Percentiles rank a stretch among this genome's conserved stretches.
phyloP scores from a whole-genome alignment of 306 rosid species.

The Trifolium pratense region DNA sequence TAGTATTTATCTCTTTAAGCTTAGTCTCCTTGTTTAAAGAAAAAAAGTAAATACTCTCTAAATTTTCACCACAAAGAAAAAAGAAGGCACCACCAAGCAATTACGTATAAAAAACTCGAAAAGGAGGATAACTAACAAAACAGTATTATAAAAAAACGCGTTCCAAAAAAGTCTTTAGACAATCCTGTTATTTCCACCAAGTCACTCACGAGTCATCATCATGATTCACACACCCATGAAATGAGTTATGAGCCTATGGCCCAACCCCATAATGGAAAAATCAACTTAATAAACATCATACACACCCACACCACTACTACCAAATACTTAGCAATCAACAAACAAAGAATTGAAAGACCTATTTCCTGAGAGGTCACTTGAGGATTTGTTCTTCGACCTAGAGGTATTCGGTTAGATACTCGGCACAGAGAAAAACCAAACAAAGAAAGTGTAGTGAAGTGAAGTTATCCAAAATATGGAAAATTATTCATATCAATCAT shows the following conservation, averaged over 20 bases:
- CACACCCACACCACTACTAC: not conserved
- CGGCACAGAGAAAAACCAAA: no score
- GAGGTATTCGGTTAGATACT: no score
- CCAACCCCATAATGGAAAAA: not conserved
- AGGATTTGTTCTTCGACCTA: no score
- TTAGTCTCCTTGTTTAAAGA: no score
- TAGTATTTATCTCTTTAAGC: no score
- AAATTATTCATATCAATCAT: conserved; percentile 69
- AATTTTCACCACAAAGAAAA: no score
- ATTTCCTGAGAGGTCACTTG: no score
- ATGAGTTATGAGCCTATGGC: not conserved
- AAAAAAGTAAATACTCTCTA: no score
- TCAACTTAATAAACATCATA: not conserved
- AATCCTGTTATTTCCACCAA: not conserved
- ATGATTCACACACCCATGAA: not conserved
- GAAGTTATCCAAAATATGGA: conserved; percentile 52
- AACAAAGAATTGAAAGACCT: no score
- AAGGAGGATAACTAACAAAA: not conserved
- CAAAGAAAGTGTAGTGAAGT: no score
- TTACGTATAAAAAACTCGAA: not conserved
- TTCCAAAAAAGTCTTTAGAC: not conserved
- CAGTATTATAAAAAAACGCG: conserved; percentile 8
- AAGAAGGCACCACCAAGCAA: not conserved
- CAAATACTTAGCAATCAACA: not conserved
- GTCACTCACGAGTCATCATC: not conserved